phyloP scores from a whole-genome alignment of 805 yeast species.

The Nakazawaea wickerhamii region DNA sequence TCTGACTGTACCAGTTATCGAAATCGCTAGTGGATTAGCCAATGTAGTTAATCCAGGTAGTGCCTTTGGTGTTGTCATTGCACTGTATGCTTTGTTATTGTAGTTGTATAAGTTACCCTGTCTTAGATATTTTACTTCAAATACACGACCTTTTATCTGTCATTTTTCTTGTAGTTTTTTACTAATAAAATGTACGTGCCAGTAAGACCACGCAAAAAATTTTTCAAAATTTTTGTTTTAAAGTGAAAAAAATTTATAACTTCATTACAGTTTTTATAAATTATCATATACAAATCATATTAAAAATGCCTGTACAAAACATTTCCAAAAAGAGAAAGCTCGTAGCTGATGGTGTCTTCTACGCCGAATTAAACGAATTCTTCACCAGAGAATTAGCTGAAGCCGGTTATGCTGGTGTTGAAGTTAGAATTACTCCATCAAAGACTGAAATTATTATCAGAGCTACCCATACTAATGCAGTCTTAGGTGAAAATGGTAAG shows the following conservation, averaged over 20 bases:
- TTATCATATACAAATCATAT: no score
- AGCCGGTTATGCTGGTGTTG: slow-evolving; percentile 99
- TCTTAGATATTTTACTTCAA: neutral
- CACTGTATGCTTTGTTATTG: neutral
- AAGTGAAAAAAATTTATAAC: neutral
- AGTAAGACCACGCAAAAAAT: neutral
- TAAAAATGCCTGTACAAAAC: slow-evolving; percentile 21
- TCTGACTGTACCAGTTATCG: neutral
- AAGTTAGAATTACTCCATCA: slow-evolving; percentile 97
- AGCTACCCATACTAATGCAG: slow-evolving; percentile 98
- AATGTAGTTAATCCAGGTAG: neutral
- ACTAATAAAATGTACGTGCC: neutral
- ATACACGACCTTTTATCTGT: neutral
- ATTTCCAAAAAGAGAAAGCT: slow-evolving; percentile 98
- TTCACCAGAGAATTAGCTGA: slow-evolving; percentile 99
- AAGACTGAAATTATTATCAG: slow-evolving; percentile 98
- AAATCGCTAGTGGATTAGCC: neutral
- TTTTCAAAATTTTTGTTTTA: neutral
- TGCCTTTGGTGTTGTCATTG: neutral
- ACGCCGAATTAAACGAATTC: slow-evolving; percentile 99
- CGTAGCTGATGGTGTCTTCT: slow-evolving; percentile 99
- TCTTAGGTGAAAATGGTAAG: slow-evolving; percentile 99
- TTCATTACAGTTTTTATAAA: no score
- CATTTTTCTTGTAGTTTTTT: neutral
- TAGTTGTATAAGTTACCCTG: neutral